A percentile compares a stretch with the other conserved stretches of the same genome.
phyloP scores from a whole-genome alignment of 176 grass and related monocot species.

The Triticum monococcum region DNA sequence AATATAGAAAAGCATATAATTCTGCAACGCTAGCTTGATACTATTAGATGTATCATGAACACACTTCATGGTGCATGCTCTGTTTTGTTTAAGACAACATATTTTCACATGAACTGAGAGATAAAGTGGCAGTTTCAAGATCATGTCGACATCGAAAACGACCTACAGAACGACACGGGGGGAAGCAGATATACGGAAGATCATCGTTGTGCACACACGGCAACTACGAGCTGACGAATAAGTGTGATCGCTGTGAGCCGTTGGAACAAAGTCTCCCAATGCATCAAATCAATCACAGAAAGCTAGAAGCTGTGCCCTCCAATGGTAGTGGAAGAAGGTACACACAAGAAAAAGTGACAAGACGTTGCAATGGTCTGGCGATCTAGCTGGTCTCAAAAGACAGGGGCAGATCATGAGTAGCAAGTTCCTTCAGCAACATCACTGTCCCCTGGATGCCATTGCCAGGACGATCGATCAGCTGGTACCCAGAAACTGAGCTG shows the following conservation, averaged over 20 bases:
- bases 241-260: not conserved
- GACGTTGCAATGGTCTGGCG: not conserved
- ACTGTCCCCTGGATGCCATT: conserved; percentile 21
- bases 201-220: not conserved
- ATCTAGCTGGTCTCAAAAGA: conserved; percentile 36
- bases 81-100: not conserved
- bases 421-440: not conserved
- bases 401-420: conserved; percentile 22
- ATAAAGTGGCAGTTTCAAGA: not conserved
- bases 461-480: not conserved
- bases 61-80: not conserved
- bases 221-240: not conserved
- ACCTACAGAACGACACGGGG: not conserved
- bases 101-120: not conserved
- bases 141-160: not conserved
- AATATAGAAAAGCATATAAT: not conserved
- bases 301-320: conserved; percentile 10
- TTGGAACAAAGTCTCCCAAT: conserved; percentile 12
- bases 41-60: not conserved
- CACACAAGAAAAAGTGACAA: not conserved
- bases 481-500: not conserved
- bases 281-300: conserved; percentile 14
- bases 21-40: not conserved
- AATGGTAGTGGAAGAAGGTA: conserved; percentile 34
- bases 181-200: not conserved